Base-by-base conservation (phyloP, 768 basidiomycete genomes). In the Piloderma croceum region DNA sequence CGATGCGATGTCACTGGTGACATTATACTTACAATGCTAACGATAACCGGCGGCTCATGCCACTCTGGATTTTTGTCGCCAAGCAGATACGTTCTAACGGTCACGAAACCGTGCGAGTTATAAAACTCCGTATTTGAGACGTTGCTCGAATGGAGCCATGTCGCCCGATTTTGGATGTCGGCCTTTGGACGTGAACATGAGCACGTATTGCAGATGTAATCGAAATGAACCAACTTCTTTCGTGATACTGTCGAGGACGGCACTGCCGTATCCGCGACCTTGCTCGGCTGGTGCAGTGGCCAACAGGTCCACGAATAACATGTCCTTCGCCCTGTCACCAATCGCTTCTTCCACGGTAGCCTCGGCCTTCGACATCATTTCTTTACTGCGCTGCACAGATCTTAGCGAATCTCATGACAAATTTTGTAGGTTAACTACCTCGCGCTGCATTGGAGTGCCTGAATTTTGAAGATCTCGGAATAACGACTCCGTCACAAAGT, bases 51-150 rank as follows among this genome's bases (percentile, higher is more conserved):
- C 10, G 51, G 39, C 15, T 42, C 45, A 21, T 51, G 34, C 64
- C 64, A 65, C 19, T 45, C 43, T 18, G 60, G 59, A 39, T 64
- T 59, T 3, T 52, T 41, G 7, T 61, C 57, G 7, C 64, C 64
- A 1, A 65, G 27, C 5, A 46, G 25, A 2, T 54, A 41, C 20
- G 53, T 49, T 18, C 46, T 57, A 4, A 61, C 43, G 3, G 50
- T 38, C 19, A 46, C 41, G 32, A 54, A 60, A 17, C 57, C 59
- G 38, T 52, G 56, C 18, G 33, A 29, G 11, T 43, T 44, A 36
- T 60, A 60, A 25, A 60, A 60, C 10, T n/a, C 17, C 17, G 42
- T 51, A 24, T 56, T 59, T 11, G 34, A 36, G 5, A 42, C 20
- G 20, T 56, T 56, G 19, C 55, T 54, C 7, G 62, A 63, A 10